Evolutionary conservation across 2,329 filamentous ascomycete species (phyloP).

Genomic region (Microcera coccophila): DNA sequence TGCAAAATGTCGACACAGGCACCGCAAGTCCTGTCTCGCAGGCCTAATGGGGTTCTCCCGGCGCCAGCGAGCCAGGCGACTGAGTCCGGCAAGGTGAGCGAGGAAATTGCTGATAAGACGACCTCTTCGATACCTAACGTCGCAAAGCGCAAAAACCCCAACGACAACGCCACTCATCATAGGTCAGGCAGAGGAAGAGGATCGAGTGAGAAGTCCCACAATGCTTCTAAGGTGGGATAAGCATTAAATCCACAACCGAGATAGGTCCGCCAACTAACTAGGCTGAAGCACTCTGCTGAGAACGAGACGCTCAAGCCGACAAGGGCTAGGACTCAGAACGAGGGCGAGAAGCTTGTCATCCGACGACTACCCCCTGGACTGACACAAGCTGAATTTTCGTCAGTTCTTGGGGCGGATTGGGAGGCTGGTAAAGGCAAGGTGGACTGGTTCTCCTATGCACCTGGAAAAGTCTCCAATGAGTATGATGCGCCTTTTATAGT

Average conservation of each 20-base stretch:
- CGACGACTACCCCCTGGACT: conserved; percentile 82
- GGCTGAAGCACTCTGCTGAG: conserved; percentile 25
- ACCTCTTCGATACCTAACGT: conserved; percentile 20
- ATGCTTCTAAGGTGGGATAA: conserved; percentile 27
- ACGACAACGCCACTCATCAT: conserved; percentile 20
- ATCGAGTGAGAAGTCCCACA: conserved; percentile 26
- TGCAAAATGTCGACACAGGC: conserved; percentile 36
- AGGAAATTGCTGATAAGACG: conserved; percentile 7
- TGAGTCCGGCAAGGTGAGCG: conserved; percentile 29
- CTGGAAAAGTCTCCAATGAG: conserved; percentile 78
- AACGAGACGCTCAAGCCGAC: conserved; percentile 28
- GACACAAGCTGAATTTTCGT: conserved; percentile 72
- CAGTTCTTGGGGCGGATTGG: conserved; percentile 75
- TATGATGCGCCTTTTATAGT: too few species aligned
- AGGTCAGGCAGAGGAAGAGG: conserved; percentile 26
- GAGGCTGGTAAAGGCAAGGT: conserved; percentile 73
- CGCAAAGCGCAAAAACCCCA: conserved; percentile 21
- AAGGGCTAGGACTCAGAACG: conserved; percentile 32
- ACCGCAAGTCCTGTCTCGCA: conserved; percentile 35
- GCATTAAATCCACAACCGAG: conserved; percentile 1
- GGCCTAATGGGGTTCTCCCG: conserved; percentile 31
- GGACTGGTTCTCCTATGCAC: conserved; percentile 70
- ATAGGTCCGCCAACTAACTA: conserved; percentile 14
- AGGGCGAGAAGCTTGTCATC: conserved; percentile 77
- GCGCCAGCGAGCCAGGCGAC: conserved; percentile 22